Percentiles rank a stretch among this genome's conserved stretches.
Conservation (phyloP, 78 protist genomes). For the Dictyostelium intermedium region DNA sequence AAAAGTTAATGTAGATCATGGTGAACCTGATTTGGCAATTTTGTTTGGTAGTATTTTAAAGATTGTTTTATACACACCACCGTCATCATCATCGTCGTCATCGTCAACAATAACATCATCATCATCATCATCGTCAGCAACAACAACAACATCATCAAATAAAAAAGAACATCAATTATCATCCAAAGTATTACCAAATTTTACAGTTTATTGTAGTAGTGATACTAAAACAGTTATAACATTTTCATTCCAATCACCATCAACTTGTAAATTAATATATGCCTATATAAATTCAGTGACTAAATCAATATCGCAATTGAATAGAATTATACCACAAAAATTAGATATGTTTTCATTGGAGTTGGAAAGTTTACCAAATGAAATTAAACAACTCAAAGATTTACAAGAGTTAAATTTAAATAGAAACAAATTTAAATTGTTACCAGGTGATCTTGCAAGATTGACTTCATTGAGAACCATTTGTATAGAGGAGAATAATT, state of each 20-base stretch:
- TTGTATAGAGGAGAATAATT: constrained; percentile 52
- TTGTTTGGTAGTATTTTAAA: constrained; percentile 30
- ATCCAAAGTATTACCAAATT: constrained; percentile 10
- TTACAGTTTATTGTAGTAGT: constrained; percentile 59
- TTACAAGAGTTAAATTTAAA: constrained; percentile 53
- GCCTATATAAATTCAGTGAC: constrained; percentile 13
- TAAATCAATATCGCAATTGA: constrained; percentile 1
- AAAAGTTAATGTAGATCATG: constrained; percentile 23
- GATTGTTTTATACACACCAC: constrained; percentile 27
- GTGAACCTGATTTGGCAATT: constrained; percentile 41
- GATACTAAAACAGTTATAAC: constrained; percentile 64
- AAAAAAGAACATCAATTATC: neutral
- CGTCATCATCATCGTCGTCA: neutral
- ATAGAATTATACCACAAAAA: constrained; percentile 3
- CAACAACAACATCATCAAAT: neutral
- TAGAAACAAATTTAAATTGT: constrained; percentile 34
- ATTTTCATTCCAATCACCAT: constrained; percentile 23
- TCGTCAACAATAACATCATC: neutral
- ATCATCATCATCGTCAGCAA: neutral
- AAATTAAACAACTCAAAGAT: constrained; percentile 52
- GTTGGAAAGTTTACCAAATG: constrained; percentile 55
- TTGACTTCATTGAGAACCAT: constrained; percentile 27
- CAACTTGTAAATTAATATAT: constrained; percentile 64
- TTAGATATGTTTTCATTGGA: constrained; percentile 40
- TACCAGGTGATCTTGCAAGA: constrained; percentile 75